Percentiles rank a stretch among this genome's conserved stretches.
These are phyloP conservation scores for Eucalyptus cloeziana DNA, from an alignment of 345 rosid species.

Conservation along the genomic window DNA sequence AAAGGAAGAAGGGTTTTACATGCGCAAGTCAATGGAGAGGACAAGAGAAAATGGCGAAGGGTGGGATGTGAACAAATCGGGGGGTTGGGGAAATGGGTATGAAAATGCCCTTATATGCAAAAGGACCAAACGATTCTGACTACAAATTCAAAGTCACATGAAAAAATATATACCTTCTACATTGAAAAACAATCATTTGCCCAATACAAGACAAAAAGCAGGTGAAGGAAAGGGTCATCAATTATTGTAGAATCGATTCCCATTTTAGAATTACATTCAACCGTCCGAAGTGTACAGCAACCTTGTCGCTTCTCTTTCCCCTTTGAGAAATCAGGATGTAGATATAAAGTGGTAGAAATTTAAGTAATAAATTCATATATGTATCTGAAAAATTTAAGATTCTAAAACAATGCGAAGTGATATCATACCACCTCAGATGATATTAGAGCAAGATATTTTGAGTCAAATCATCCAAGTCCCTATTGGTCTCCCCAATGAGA, in stretches of 20 bases:
- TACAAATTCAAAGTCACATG: neutral
- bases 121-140: neutral
- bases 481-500: neutral
- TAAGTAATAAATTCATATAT: neutral
- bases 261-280: neutral
- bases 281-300: neutral
- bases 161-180: neutral
- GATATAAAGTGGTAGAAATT: neutral
- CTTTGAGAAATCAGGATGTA: neutral
- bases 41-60: neutral
- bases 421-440: neutral
- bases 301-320: neutral
- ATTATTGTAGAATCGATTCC: neutral
- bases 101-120: neutral
- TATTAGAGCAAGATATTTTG: neutral
- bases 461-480: fast-evolving
- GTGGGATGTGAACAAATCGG: neutral
- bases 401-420: fast-evolving
- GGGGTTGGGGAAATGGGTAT: neutral
- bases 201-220: neutral
- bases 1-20: neutral
- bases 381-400: no score
- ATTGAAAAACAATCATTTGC: neutral
- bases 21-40: neutral
- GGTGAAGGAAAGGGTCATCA: neutral